Percentiles rank a stretch among this genome's conserved stretches.
phyloP scores from a whole-genome alignment of 2,329 filamentous ascomycete genomes.

The Cladophialophora immunda region DNA sequence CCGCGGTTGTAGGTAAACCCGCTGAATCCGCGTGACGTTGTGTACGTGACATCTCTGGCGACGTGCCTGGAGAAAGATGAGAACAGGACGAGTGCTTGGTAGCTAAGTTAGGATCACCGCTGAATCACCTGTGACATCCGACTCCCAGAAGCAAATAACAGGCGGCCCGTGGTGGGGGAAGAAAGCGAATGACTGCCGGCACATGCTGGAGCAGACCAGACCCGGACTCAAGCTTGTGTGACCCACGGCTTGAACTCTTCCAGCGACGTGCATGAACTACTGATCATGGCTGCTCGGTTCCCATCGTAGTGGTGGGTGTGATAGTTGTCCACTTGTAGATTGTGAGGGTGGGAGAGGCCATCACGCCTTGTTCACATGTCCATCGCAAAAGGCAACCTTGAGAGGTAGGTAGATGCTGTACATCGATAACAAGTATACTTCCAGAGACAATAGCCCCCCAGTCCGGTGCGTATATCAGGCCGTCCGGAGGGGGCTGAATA shows the following conservation, averaged over 20 bases:
- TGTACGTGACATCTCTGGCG: neutral
- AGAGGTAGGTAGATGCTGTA: neutral
- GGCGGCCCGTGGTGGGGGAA: too few species aligned
- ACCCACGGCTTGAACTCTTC: conserved; percentile 17
- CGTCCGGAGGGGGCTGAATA: neutral
- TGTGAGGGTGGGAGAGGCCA: neutral
- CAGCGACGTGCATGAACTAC: conserved; percentile 27
- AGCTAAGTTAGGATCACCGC: neutral
- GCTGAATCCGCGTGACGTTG: conserved; percentile 17
- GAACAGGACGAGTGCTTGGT: neutral
- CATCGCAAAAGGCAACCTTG: neutral
- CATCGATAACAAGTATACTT: neutral
- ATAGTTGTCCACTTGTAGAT: neutral
- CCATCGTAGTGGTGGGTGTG: conserved; percentile 27
- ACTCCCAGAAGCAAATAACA: too few species aligned
- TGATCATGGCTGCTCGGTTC: conserved; percentile 10
- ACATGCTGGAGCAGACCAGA: neutral
- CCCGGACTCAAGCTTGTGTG: conserved; percentile 5
- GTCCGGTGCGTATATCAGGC: neutral
- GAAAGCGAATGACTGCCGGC: conserved; percentile 4
- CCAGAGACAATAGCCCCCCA: neutral
- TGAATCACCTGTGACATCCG: conserved; percentile 10
- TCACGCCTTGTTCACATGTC: conserved; percentile 5
- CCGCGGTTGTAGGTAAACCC: conserved; percentile 7
- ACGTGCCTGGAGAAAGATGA: neutral